Evolutionary conservation across 2,329 filamentous ascomycete genomes (phyloP).

Genomic region (Ceratocystis alfenasii): DNA sequence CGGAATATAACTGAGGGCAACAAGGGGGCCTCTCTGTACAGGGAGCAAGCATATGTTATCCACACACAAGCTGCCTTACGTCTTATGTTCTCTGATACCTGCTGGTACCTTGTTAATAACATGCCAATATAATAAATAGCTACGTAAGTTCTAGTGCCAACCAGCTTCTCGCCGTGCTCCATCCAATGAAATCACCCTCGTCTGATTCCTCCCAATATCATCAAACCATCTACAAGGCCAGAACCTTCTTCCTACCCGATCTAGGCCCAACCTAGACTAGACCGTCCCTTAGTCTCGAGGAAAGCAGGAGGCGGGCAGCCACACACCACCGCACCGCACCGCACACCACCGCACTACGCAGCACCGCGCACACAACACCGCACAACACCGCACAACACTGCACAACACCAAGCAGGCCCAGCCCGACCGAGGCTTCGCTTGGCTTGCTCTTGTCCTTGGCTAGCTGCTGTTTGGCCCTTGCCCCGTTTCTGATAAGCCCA

Average conservation of each 20-base stretch:
- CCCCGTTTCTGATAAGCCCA: background rate
- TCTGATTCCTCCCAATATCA: constrained; percentile 2
- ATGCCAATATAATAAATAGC: background rate
- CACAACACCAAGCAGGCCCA: too few species aligned
- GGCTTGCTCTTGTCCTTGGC: background rate
- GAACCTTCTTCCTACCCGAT: background rate
- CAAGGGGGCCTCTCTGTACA: background rate
- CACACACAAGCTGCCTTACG: background rate
- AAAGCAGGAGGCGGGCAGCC: too few species aligned
- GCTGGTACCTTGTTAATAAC: background rate
- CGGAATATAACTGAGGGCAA: background rate
- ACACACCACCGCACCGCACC: too few species aligned
- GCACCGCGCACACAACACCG: background rate
- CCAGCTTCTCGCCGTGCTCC: background rate
- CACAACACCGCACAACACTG: too few species aligned
- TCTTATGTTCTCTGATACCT: background rate
- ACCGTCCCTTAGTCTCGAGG: background rate
- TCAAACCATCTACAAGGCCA: constrained; percentile 4
- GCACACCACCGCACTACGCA: background rate
- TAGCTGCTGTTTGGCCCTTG: background rate
- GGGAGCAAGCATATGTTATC: background rate
- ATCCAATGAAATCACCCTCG: constrained; percentile 6
- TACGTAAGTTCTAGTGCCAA: background rate
- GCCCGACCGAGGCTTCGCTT: background rate
- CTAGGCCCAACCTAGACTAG: background rate